Evolutionary conservation across 2,329 filamentous ascomycete genomes (phyloP), one percentile per base, ranked within the genome.

Genomic region (Paracoccidioides lutzii): DNA sequence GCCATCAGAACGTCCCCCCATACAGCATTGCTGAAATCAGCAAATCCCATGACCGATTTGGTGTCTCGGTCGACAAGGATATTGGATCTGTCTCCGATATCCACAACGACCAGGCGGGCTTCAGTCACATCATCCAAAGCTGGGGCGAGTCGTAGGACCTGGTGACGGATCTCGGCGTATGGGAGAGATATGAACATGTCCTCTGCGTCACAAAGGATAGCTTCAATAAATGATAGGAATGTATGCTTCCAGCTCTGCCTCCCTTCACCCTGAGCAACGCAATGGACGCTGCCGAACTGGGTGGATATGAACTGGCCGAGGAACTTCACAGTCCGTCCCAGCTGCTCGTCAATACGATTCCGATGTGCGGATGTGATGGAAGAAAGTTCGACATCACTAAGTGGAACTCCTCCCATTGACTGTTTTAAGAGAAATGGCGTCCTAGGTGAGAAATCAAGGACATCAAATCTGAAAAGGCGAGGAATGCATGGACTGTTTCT

Each of bases 1-100:
- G 73, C 75, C 72, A 82, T 75, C 58, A 77, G 69, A 8, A 76
- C 67, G 64, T 82, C 80, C 1, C 80, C 80, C 78, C 79, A 82
- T 3, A 81, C 63, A 12, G 76, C 75, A 53, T 73, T 75, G 7
- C 77, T 75, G 57, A 78, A 78, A 55, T 79, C 79, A 10, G 78
- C 64, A 9, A 82, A 61, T 1, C 78, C 79, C 0, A 72, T 73
- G 7, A 82, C 60, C 43, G 72, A 66, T 58, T 73, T 76, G 0
- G 72, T 76, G 9, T 66, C 64, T 38, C 74, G 71, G 57, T 82
- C 72, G 35, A 82, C 62, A 9, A 81, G 66, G 4, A 81, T 71
- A 55, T 80, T 78, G 7, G 73, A 71, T 9, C 75, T 70, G 40
- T 72, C 68, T 14, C 76, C 75, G 43, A 77, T 69, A 53, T 78